These are phyloP conservation scores for Ceriops zippeliana DNA, from an alignment of 345 rosid species.

Conservation along the genomic window DNA sequence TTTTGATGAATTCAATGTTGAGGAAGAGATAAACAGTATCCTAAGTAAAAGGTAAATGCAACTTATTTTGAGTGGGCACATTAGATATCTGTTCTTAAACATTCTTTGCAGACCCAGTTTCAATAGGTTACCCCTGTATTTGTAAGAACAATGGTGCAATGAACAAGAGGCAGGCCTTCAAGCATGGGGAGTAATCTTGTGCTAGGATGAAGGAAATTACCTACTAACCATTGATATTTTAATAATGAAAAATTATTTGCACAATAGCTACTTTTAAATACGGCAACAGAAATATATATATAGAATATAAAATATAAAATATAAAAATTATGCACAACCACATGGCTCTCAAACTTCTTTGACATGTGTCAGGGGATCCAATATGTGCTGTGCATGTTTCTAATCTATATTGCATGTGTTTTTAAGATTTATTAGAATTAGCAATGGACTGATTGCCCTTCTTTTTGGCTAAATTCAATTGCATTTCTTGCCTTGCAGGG, in stretches of 20 bases:
- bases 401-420: not conserved
- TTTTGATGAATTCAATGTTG: constrained; percentile 79
- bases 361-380: no score
- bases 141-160: not conserved
- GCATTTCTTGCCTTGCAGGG: constrained; percentile 47
- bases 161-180: not conserved
- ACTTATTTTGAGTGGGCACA: not conserved
- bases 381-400: not conserved
- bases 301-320: no score
- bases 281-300: no score
- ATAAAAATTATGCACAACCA: no score
- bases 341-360: no score
- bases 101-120: no score
- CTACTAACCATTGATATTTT: not conserved
- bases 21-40: constrained; percentile 79
- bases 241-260: not conserved
- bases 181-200: not conserved
- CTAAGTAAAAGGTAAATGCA: constrained; percentile 78
- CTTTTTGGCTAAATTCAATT: constrained; percentile 5
- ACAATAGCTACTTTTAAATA: no score
- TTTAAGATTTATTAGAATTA: not conserved
- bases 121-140: no score
- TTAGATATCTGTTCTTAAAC: no score
- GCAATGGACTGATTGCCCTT: not conserved
- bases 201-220: not conserved